These are phyloP conservation scores for Aschersonia sp. DNA, from an alignment of 2,329 filamentous ascomycete species.

Conservation along the genomic window DNA sequence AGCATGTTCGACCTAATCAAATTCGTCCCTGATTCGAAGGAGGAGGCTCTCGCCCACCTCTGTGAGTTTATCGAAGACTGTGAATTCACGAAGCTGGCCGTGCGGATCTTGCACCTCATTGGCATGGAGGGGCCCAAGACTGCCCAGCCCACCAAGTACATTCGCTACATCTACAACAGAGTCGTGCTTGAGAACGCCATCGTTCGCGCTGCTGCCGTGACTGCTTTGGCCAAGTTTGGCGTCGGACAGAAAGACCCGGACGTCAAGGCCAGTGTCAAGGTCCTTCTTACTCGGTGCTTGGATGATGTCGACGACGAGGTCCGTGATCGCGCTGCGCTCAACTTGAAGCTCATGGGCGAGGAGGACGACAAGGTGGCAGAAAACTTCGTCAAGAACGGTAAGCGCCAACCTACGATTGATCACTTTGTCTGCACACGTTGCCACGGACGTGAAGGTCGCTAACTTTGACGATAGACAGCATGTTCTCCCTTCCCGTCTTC, in stretches of 20 bases:
- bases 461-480: conserved; percentile 50
- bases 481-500: conserved; percentile 88
- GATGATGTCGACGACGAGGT: conserved; percentile 98
- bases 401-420: conserved; percentile 2
- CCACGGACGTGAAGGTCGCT: neutral
- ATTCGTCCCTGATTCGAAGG: conserved; percentile 80
- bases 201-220: conserved; percentile 87
- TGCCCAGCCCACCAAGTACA: conserved; percentile 92
- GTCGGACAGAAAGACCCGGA: conserved; percentile 93
- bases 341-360: conserved; percentile 81
- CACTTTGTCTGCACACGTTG: too few species aligned
- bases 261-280: conserved; percentile 88
- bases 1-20: conserved; percentile 99
- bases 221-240: conserved; percentile 90
- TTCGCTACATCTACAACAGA: conserved; percentile 97
- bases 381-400: conserved; percentile 87
- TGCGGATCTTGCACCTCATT: conserved; percentile 85
- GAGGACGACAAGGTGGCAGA: conserved; percentile 78
- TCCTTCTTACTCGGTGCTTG: conserved; percentile 81
- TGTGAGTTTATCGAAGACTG: conserved; percentile 99
- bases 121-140: conserved; percentile 93
- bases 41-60: conserved; percentile 76
- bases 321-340: conserved; percentile 84
- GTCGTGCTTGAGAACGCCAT: conserved; percentile 96
- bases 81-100: conserved; percentile 95